Evolutionary conservation across 805 yeast species (phyloP), one percentile per base, ranked within the genome.

Genomic region (Blastobotrys terrestris): DNA sequence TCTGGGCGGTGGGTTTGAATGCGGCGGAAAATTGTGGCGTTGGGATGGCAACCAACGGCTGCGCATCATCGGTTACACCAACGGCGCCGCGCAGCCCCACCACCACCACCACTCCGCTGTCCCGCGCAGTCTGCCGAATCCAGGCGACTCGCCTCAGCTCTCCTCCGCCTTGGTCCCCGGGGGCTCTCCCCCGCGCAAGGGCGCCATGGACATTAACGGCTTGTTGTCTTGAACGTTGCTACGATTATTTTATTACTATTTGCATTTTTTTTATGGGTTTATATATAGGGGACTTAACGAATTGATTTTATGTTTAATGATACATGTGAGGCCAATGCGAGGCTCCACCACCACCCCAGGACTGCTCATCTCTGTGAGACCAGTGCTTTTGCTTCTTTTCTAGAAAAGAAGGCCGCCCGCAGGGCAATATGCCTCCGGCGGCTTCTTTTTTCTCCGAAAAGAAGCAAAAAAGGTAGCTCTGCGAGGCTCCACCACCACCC

Each of bases 11-110:
- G 67, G 63, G 43, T 69, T 70, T 52, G 74, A 69, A 50, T 67
- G 65, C 50, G 72, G 63, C n/a, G 75, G 73, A 3, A 63, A 63
- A 42, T 57, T 61, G 35, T 71, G 71, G 66, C 43, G 53, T 19
- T 71, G 75, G 75, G 75, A 71, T 45, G 75, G 75, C 22, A 60
- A 60, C 22, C 56, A 62, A 46, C 46, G 58, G 43, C 65, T 70
- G 22, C 58, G 60, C 46, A 59, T 63, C 15, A 61, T 66, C 14
- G 63, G 49, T n/a, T 47, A 45, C 40, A 26, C 35, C 35, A 26
- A 26, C 11, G 11, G 35, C 11, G 35, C 35, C 5, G 60, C 31
- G 46, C 46, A 1, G 15, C 41, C 19, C 47, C 39, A 15, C 50
- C 26, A 21, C 26, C 46, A 22, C 22, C 44, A 2, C 20, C 53